Evolutionary conservation across 768 basidiomycete species (phyloP), one percentile per base, ranked within the genome.

Genomic region (Suillus placidus): DNA sequence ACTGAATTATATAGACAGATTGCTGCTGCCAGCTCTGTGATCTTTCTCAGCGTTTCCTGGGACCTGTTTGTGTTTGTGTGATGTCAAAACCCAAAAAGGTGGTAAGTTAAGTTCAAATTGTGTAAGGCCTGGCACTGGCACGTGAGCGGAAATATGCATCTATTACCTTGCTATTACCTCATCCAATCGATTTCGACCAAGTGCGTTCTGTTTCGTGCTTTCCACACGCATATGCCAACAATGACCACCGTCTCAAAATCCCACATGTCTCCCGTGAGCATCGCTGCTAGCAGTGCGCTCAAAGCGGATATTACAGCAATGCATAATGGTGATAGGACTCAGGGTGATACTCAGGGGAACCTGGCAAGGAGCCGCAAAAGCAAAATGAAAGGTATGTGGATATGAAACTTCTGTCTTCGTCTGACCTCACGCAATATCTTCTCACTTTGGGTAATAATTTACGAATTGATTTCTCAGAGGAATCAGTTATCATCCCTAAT

Each of bases 271-370:
- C 58, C 58, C 26, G 38, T 38, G 20, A 58, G 37, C 26, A 6
- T 26, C 40, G 30, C 40, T 32, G 40, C 12, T 40, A 60, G 40
- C 26, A 42, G 12, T 42, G 18, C 58, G 58, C 58, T 60, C 26
- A 60, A 60, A 30, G 18, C 26, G 26, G 40, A 60, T 26, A 60
- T 60, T 30, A 60, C 26, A 13, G 18, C 18, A 13, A 42, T 32
- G 5, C 58, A 42, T 4, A 60, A 42, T 30, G 40, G 58, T 18
- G 40, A 42, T 26, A 42, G 35, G 37, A 42, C 40, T 40, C 58
- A 32, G 40, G 40, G 40, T 7, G 58, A 42, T 60, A 58, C 57
- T 58, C 57, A 58, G 57, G 57, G 57, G 57, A 30, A 43, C 18
- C 2, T 51, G 26, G 49, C 57, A 20, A 54, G 10, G 30, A 34